Percentiles rank a stretch among this genome's conserved stretches.
Conservation (phyloP, 345 rosid species). For the Syzygium aqueum region DNA sequence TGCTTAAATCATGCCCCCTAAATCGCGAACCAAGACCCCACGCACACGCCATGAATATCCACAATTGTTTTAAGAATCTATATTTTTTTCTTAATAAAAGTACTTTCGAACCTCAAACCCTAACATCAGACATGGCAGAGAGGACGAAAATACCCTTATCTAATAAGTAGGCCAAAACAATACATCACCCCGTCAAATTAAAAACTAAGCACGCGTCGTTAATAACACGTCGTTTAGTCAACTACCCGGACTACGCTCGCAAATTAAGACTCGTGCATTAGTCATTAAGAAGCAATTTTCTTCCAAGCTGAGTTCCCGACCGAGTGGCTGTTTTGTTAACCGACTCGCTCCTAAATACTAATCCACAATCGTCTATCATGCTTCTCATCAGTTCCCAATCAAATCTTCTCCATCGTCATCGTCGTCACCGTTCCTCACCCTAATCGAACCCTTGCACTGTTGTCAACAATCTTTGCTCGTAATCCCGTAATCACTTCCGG, state of each 20-base stretch:
- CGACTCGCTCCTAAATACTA: no score
- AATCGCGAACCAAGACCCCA: not conserved
- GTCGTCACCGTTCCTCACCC: no score
- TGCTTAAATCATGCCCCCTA: not conserved
- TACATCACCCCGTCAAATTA: not conserved
- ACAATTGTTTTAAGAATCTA: not conserved
- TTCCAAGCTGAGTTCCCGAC: not conserved
- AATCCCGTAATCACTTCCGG: not conserved
- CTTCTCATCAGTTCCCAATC: no score
- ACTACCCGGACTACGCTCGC: not conserved
- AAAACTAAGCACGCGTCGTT: not conserved
- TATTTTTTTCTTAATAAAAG: not conserved
- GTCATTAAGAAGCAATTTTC: not conserved
- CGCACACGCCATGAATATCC: not conserved
- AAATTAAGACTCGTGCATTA: not conserved
- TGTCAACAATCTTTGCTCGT: no score
- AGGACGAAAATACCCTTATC: not conserved
- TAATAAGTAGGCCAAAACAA: not conserved
- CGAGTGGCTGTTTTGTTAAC: no score
- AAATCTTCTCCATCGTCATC: no score
- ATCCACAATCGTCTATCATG: no score
- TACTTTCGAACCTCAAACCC: no score
- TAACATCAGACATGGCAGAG: no score
- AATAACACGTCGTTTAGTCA: not conserved
- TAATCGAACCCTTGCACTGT: no score